Conservation (phyloP, 306 rosid genomes). For the Gynostemma pentaphyllum region DNA sequence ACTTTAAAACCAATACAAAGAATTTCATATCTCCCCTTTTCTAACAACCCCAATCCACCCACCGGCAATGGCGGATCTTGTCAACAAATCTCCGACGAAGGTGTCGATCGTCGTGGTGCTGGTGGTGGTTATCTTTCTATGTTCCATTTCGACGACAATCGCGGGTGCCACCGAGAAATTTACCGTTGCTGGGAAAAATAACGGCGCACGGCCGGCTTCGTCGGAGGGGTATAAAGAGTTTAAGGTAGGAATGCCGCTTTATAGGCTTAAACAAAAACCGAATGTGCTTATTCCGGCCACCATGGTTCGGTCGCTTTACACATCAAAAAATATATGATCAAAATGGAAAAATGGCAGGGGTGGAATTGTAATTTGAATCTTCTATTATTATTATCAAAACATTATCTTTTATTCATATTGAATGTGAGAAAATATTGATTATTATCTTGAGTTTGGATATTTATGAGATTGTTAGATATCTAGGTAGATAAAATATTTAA, state of each 20-base stretch:
- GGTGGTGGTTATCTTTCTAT: background rate
- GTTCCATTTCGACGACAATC: background rate
- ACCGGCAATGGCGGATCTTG: background rate
- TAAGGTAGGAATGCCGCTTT: slow-evolving; percentile 18
- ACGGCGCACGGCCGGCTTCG: background rate
- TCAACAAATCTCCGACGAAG: background rate
- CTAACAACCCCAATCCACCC: background rate
- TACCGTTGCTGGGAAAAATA: background rate
- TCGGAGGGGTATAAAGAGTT: background rate
- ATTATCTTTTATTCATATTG: too few species aligned
- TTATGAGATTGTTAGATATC: too few species aligned
- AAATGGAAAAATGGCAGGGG: too few species aligned
- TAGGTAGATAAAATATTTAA: too few species aligned
- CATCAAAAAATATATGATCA: too few species aligned
- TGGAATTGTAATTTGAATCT: too few species aligned
- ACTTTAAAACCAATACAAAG: too few species aligned
- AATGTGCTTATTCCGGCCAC: slow-evolving; percentile 14
- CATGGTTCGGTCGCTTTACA: background rate
- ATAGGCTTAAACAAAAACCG: slow-evolving; percentile 14
- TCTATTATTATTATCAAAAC: too few species aligned
- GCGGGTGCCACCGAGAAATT: background rate
- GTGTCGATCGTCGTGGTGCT: background rate
- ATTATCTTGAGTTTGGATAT: too few species aligned
- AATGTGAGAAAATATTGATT: too few species aligned
- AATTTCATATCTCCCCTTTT: too few species aligned